Evolutionary conservation across 345 rosid species (phyloP), one percentile per base, ranked within the genome.

Genomic region (Conringia planisiliqua): DNA sequence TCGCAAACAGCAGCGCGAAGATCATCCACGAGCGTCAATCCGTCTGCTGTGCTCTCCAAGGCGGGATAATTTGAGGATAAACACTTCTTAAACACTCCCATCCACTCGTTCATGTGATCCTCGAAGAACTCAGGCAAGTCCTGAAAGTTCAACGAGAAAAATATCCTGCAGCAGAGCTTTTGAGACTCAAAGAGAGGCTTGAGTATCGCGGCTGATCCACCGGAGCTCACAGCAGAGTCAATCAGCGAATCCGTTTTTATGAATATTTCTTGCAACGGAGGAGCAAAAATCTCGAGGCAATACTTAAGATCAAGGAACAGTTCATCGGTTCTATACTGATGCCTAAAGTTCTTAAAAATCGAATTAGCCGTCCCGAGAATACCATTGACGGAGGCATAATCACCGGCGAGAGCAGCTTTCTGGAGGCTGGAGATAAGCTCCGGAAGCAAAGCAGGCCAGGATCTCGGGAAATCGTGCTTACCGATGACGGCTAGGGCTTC

Each of bases 61-160:
- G 64, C 64, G 0, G 96, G 91, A 81, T 92, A 92, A 29, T 70
- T 78, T 1, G 82, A 77, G 12, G 86, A 82, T 13, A 95, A 77
- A 81, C 88, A 92, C 82, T 89, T 92, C 69, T 78, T 85, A 72
- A 95, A 95, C 85, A 86, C 97, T 33, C 56, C 66, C 99, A 95
- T 95, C 99, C 99, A 95, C 70, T 89, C 91, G 3, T 71, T 79
- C 97, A 92, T 95, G 71, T 95, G 90, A 78, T 95, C 99, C 87
- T 95, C 99, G 30, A 95, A 95, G 71, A 82, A 95, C 84, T 92
- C 99, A 0, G 99, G 97, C 81, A 95, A 66, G 40, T 95, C 99
- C 79, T 88, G 95, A 76, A 85, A 92, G 74, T 95, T 95, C 80
- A 95, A 63, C 1, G 97, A 92, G 73, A 78, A 92, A 69, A 95